Evolutionary conservation across 2,329 filamentous ascomycete genomes (phyloP).

Genomic region (Teratosphaeriaceae sp.): DNA sequence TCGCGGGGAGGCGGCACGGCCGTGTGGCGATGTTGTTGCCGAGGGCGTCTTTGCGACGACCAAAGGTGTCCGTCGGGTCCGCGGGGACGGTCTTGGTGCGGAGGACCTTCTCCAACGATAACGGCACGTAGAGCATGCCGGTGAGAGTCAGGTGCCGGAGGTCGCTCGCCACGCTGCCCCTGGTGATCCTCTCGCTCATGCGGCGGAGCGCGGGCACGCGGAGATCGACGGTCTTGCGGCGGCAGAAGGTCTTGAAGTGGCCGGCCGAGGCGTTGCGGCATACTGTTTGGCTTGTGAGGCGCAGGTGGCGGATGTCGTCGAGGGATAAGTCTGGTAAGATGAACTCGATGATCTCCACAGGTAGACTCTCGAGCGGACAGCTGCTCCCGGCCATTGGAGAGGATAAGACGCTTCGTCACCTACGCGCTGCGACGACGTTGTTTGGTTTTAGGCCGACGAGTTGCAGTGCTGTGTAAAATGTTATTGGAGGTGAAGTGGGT

Average conservation of each 20-base stretch:
- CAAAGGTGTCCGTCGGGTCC: background rate
- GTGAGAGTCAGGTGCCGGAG: background rate
- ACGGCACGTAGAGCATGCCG: slow-evolving; percentile 1
- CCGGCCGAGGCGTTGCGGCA: background rate
- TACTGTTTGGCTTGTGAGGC: background rate
- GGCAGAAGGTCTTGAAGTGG: slow-evolving; percentile 4
- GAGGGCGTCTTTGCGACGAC: background rate
- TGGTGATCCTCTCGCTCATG: background rate
- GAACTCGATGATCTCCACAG: background rate
- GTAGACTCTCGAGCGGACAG: background rate
- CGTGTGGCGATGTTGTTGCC: background rate
- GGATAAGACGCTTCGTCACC: background rate
- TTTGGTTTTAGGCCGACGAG: too few relatives aligned
- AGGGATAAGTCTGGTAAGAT: background rate
- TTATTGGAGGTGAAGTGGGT: too few relatives aligned
- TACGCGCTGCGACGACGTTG: background rate
- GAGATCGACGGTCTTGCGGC: background rate
- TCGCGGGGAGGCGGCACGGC: background rate
- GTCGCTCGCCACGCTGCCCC: background rate
- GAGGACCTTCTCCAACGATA: slow-evolving; percentile 1
- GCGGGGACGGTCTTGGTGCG: background rate
- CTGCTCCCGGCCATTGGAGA: background rate
- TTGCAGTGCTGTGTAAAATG: too few relatives aligned
- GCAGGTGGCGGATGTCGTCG: background rate
- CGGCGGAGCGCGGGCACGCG: background rate